Evolutionary conservation across 2,329 filamentous ascomycete species (phyloP).

Genomic region (Trichoderma asperellum): DNA sequence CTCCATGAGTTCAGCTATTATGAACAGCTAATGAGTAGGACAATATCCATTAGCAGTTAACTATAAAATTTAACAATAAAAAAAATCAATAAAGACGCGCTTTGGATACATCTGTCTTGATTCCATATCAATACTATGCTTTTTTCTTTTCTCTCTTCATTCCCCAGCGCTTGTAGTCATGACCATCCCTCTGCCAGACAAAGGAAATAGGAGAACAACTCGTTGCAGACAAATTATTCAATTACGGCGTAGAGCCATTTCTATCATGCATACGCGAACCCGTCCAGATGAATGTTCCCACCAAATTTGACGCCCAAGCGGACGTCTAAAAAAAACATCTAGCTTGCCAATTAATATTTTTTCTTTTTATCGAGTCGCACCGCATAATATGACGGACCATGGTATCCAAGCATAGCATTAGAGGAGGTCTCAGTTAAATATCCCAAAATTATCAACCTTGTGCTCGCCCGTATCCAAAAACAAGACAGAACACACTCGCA

Average conservation of each 20-base stretch:
- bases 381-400: constrained; percentile 19
- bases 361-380: constrained; percentile 13
- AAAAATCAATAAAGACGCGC: neutral
- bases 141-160: neutral
- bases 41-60: neutral
- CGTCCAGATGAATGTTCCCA: constrained; percentile 30
- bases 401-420: constrained; percentile 32
- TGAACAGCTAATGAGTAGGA: neutral
- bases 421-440: constrained; percentile 26
- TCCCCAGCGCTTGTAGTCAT: constrained; percentile 5
- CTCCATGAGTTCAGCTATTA: constrained; percentile 1
- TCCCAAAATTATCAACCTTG: constrained; percentile 25
- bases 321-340: constrained; percentile 29
- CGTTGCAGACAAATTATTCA: constrained; percentile 31
- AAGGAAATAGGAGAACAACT: neutral
- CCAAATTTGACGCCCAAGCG: constrained; percentile 31
- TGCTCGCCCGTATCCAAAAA: constrained; percentile 2
- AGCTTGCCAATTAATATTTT: constrained; percentile 30
- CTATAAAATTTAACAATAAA: neutral
- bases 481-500: constrained; percentile 2
- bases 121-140: neutral
- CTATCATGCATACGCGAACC: constrained; percentile 32
- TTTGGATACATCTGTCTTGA: constrained; percentile 2
- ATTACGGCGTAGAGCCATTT: constrained; percentile 35
- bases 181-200: constrained; percentile 21